Percentiles rank a stretch among this genome's conserved stretches.
phyloP scores from a whole-genome alignment of 768 basidiomycete genomes.

The Aureoboletus auriporus region DNA sequence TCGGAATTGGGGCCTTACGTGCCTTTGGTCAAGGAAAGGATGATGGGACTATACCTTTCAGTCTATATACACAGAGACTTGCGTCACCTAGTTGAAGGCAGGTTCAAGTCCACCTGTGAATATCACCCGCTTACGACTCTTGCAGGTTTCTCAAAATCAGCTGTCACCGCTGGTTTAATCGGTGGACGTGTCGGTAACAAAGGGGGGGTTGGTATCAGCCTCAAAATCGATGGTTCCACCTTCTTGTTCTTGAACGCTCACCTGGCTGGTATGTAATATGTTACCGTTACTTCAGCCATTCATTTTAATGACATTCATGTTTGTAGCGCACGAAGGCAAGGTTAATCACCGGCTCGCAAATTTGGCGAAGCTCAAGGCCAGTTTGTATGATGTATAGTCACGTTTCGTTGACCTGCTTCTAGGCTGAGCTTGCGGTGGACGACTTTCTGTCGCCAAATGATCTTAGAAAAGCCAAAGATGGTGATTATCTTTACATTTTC shows the following conservation, averaged over 20 bases:
- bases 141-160: slow-evolving; percentile 69
- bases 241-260: slow-evolving; percentile 91
- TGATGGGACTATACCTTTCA: slow-evolving; percentile 86
- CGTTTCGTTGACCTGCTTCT: slow-evolving; percentile 5
- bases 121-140: not conserved
- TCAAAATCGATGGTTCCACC: slow-evolving; percentile 78
- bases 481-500: slow-evolving; percentile 30
- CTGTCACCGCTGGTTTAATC: slow-evolving; percentile 85
- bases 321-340: slow-evolving; percentile 70
- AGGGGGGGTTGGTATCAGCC: slow-evolving; percentile 85
- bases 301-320: not conserved
- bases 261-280: slow-evolving; percentile 58
- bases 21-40: slow-evolving; percentile 80
- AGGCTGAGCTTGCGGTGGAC: slow-evolving; percentile 77
- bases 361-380: slow-evolving; percentile 82
- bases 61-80: slow-evolving; percentile 73
- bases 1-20: slow-evolving; percentile 71
- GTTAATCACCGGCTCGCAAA: slow-evolving; percentile 80
- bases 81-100: slow-evolving; percentile 60
- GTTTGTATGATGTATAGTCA: not conserved
- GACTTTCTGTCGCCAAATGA: slow-evolving; percentile 67
- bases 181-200: slow-evolving; percentile 93
- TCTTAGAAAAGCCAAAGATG: slow-evolving; percentile 66
- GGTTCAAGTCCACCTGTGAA: slow-evolving; percentile 1
- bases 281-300: not conserved